Conservation (phyloP, 1,284 basidiomycete genomes). For the Fomitopsis schrenkii region DNA sequence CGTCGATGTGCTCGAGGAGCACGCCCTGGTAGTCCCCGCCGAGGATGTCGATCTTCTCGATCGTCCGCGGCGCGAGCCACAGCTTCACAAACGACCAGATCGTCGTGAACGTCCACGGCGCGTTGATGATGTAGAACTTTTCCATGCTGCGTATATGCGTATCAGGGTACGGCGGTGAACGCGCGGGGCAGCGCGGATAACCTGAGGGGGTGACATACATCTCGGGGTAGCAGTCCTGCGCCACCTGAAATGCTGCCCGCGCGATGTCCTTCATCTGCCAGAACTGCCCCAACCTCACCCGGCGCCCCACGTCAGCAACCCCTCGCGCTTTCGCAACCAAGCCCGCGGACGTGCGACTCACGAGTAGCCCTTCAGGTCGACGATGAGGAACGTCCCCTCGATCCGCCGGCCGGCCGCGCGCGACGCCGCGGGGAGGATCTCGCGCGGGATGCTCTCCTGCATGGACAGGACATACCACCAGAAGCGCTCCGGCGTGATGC, state of each 20-base stretch:
- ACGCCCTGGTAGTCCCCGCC: slow-evolving; percentile 53
- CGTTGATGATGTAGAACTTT: slow-evolving; percentile 63
- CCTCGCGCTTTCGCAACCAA: background rate
- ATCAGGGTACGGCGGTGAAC: background rate
- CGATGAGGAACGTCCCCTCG: slow-evolving; percentile 53
- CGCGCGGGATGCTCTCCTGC: slow-evolving; percentile 56
- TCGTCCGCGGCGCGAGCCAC: slow-evolving; percentile 70
- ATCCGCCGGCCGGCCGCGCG: slow-evolving; percentile 47
- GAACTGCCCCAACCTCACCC: slow-evolving; percentile 49
- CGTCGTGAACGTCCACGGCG: slow-evolving; percentile 63
- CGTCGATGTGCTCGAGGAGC: slow-evolving; percentile 53
- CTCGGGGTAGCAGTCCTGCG: slow-evolving; percentile 74
- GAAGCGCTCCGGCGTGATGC: slow-evolving; percentile 56
- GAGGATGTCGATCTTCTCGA: slow-evolving; percentile 58
- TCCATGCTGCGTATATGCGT: slow-evolving; percentile 48
- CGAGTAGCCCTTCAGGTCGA: slow-evolving; percentile 62
- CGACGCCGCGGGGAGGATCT: slow-evolving; percentile 60
- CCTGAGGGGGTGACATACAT: slow-evolving; percentile 41
- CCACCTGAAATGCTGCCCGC: slow-evolving; percentile 59
- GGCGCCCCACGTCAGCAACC: background rate
- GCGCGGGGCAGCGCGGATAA: background rate
- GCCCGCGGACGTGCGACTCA: background rate
- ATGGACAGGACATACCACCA: slow-evolving; percentile 61
- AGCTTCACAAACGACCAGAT: slow-evolving; percentile 67
- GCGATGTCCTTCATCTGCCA: slow-evolving; percentile 71